Evolutionary conservation across 208 protist genomes (phyloP), one percentile per base, ranked within the genome.

Genomic region (Naegleria fowleri): DNA sequence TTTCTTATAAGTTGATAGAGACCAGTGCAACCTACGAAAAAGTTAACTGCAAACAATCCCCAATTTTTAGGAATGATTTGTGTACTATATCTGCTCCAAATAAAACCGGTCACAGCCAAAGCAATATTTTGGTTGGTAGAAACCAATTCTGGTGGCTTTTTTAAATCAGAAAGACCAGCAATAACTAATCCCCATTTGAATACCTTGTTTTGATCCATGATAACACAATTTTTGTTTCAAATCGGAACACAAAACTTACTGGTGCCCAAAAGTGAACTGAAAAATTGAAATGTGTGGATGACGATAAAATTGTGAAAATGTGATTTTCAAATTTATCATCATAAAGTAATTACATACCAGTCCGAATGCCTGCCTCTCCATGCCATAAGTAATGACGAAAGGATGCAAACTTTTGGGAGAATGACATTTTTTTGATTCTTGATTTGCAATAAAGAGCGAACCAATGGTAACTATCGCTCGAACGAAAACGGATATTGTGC

Each of bases 41-140:
- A 13, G 41, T 92, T 92, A 0, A 92, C 91, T 39, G 51, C 13
- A 25, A 92, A 86, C n/a, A 92, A 83, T 40, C n/a, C 75, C 9
- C n/a, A 92, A 38, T 92, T 92, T 3, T 59, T 43, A 13, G 91
- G 91, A 40, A 39, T 75, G 40, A 92, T 92, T 87, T 90, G 83
- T 51, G 83, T 88, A 36, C 88, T n/a, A 43, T 92, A 92, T 67
- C 87, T 90, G 5, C 48, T 13, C 87, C 87, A 90, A 90, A 90
- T 90, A 29, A 90, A 36, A 51, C 87, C 87, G 7, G 87, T 90
- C 9, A 48, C 48, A 33, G 55, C 33, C 0, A 90, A 25, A 38
- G 87, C 87, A 36, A 83, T 7, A 79, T 67, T 79, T 90, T 90
- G 87, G 16, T 40, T 41, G 5, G 55, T 90, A 11, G 87, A 90